Base-by-base conservation (phyloP, 2,329 filamentous ascomycete species). In the Kalmusia sp. region DNA sequence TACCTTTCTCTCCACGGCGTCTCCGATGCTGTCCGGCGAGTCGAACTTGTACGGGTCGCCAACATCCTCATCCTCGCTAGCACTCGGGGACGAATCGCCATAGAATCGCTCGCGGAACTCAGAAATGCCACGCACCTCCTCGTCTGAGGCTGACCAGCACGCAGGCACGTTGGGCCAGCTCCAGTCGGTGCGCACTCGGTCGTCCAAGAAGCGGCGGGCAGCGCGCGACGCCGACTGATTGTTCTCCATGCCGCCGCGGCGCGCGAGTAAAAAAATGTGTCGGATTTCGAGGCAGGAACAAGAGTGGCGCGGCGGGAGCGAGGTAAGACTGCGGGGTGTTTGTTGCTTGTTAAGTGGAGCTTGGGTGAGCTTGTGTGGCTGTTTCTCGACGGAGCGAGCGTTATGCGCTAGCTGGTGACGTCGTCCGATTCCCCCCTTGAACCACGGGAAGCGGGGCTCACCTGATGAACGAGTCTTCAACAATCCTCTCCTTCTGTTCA, bases 181-280 rank as follows among this genome's bases (percentile, higher is more conserved):
- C 79, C 79, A 81, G 65, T 81, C 78, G 58, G 70, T 72, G 58
- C 76, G 74, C 17, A 80, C 67, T 49, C 69, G 72, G 33, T 77
- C 74, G 37, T 70, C 67, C 52, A 80, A 71, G 57, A 74, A 70
- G 39, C 74, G 71, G 35, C 73, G 72, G 21, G 77, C 76, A 30
- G 76, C 72, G 43, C 77, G 70, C 22, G 76, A 62, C 35, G 77
- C 76, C n/a, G 70, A 63, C 53, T 76, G 74, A 61, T 79, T 77
- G 58, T 60, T 70, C 27, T 74, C 69, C 72, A 75, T 40, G 44
- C 46, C 46, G 46, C 31, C 35, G 24, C 45, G 25, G 17, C 25
- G 46, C 9, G 46, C 34, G 19, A 49, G 35, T 35, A 19, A 40
- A 27, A 30, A 35, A 14, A 27, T 11, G 46, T 47, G 24, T 19